Evolutionary conservation across 768 basidiomycete species (phyloP).

Genomic region (Coprinopsis marcescibilis): DNA sequence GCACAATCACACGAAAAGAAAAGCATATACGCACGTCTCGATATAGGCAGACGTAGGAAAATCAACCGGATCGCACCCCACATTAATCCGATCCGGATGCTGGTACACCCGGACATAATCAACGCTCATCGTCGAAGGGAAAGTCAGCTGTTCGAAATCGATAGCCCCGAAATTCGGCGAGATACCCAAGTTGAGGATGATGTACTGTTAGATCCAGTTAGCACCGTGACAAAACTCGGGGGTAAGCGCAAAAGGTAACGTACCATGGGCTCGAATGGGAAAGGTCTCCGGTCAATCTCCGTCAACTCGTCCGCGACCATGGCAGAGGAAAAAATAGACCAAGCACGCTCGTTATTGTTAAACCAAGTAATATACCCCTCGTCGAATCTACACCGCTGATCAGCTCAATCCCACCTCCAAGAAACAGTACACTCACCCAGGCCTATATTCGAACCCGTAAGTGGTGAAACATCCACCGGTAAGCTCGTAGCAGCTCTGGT

Average conservation of each 20-base stretch:
- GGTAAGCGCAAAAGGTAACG: slow-evolving; percentile 1
- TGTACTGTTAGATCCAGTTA: slow-evolving; percentile 35
- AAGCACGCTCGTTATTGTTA: slow-evolving; percentile 44
- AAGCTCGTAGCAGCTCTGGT: slow-evolving; percentile 57
- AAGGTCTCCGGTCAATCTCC: slow-evolving; percentile 46
- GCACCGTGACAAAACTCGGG: not conserved
- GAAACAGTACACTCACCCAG: slow-evolving; percentile 29
- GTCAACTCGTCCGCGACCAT: slow-evolving; percentile 43
- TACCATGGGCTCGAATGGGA: slow-evolving; percentile 68
- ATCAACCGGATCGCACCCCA: slow-evolving; percentile 65
- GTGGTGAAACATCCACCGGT: slow-evolving; percentile 26
- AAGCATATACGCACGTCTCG: slow-evolving; percentile 47
- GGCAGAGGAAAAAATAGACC: slow-evolving; percentile 49
- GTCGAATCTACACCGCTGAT: slow-evolving; percentile 44
- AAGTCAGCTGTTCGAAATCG: slow-evolving; percentile 42
- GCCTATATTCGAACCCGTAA: slow-evolving; percentile 44
- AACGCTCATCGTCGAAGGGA: slow-evolving; percentile 56
- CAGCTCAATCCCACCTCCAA: slow-evolving; percentile 13
- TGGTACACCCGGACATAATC: slow-evolving; percentile 79
- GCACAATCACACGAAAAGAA: not conserved
- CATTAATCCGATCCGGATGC: slow-evolving; percentile 37
- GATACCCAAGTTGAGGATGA: slow-evolving; percentile 63
- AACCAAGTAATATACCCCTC: slow-evolving; percentile 66
- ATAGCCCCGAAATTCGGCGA: slow-evolving; percentile 59
- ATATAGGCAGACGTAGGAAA: slow-evolving; percentile 80